These are phyloP conservation scores for Monosporascus sp. DNA, from an alignment of 2,329 filamentous ascomycete genomes.

Conservation along the genomic window DNA sequence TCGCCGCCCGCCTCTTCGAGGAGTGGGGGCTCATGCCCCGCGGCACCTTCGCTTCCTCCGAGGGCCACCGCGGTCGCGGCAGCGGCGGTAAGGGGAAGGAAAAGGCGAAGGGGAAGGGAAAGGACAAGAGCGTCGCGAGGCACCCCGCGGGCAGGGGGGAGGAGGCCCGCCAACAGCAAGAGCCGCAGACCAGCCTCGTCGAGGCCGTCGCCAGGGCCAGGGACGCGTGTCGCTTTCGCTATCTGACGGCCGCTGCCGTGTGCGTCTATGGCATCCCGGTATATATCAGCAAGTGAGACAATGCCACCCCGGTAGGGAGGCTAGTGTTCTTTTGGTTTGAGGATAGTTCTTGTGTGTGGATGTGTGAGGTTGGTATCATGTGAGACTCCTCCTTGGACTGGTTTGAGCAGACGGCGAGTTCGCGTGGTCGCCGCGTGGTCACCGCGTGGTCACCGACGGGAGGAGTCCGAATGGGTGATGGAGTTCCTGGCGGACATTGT, in stretches of 20 bases:
- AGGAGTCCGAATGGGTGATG: background rate
- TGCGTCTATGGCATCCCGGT: constrained; percentile 95
- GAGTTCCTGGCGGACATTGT: too few relatives aligned
- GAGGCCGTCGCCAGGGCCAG: constrained; percentile 74
- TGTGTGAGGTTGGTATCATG: background rate
- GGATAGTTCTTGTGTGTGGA: background rate
- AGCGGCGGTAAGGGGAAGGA: constrained; percentile 21
- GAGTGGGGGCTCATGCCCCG: constrained; percentile 71
- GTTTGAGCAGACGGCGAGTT: too few relatives aligned
- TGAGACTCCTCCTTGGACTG: too few relatives aligned
- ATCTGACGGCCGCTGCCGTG: constrained; percentile 88
- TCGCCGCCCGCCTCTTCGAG: constrained; percentile 73
- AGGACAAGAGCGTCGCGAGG: constrained; percentile 5
- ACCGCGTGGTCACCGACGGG: background rate
- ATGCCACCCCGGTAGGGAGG: background rate
- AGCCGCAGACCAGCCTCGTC: constrained; percentile 53
- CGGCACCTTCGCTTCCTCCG: constrained; percentile 39
- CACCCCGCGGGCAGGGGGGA: constrained; percentile 17
- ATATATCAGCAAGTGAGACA: constrained; percentile 51
- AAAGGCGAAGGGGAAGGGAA: constrained; percentile 23
- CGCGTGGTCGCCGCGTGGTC: too few relatives aligned
- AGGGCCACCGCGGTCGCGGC: constrained; percentile 13
- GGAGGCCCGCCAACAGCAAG: constrained; percentile 6
- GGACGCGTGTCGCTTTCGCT: constrained; percentile 77
- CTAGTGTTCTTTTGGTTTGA: background rate